Evolutionary conservation across 148 eudicot species (phyloP).

Genomic region (Arbutus unedo): DNA sequence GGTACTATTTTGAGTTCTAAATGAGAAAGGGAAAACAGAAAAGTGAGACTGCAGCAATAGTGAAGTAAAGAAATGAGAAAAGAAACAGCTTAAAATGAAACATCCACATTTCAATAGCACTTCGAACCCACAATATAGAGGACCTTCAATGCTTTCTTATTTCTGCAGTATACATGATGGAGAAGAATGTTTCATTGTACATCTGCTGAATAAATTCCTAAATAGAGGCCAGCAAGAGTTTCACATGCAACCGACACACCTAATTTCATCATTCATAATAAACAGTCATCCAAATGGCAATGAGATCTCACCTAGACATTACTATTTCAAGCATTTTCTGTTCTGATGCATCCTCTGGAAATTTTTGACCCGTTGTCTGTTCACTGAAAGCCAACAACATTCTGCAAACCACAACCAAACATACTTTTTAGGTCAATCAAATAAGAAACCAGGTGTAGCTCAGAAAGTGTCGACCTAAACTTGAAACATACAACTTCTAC

Average conservation of each 20-base stretch:
- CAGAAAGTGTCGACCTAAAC: background rate
- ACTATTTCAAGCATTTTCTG: conserved; percentile 93
- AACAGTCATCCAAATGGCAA: conserved; percentile 10
- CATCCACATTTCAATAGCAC: too few species aligned
- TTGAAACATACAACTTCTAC: background rate
- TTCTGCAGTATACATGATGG: background rate
- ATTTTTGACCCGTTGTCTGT: conserved; percentile 73
- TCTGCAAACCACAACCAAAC: conserved; percentile 46
- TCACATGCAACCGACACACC: background rate
- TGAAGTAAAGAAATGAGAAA: too few species aligned
- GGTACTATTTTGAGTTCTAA: too few species aligned
- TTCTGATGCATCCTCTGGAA: conserved; percentile 68
- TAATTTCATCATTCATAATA: background rate
- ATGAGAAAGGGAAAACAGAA: too few species aligned
- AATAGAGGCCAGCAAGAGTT: background rate
- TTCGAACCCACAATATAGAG: background rate
- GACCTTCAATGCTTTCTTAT: background rate
- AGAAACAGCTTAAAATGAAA: too few species aligned
- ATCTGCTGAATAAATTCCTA: background rate
- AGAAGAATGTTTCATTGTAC: background rate
- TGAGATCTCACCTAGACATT: conserved; percentile 62
- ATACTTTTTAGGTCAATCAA: conserved; percentile 7
- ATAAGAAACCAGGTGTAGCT: background rate
- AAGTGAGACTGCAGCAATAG: too few species aligned
- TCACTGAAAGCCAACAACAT: conserved; percentile 88